Evolutionary conservation across 768 basidiomycete genomes (phyloP).

Genomic region (Mycena vitilis): DNA sequence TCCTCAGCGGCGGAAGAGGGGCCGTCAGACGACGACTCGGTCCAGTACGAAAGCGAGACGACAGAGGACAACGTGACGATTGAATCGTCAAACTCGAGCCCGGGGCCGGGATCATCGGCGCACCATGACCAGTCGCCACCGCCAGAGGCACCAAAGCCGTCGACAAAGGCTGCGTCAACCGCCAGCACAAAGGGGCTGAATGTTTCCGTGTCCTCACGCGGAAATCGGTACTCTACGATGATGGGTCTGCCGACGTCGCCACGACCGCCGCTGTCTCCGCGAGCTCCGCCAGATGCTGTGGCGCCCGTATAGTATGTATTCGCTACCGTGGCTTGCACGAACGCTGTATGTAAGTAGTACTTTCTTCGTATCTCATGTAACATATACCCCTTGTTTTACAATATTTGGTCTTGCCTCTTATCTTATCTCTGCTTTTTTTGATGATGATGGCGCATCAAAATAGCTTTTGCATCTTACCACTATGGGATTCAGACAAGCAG

Average conservation of each 20-base stretch:
- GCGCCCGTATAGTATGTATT: slow-evolving; percentile 18
- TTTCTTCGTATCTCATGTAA: slow-evolving; percentile 10
- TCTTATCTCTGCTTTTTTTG: slow-evolving; percentile 11
- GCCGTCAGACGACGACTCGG: slow-evolving; percentile 78
- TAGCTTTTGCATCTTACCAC: slow-evolving; percentile 6
- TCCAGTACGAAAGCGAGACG: slow-evolving; percentile 81
- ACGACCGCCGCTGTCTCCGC: slow-evolving; percentile 58
- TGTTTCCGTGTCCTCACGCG: slow-evolving; percentile 66
- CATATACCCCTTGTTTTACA: slow-evolving; percentile 20
- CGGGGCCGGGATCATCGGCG: slow-evolving; percentile 42
- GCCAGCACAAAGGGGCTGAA: slow-evolving; percentile 82
- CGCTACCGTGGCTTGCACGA: background rate
- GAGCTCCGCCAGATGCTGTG: slow-evolving; percentile 19
- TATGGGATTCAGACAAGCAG: slow-evolving; percentile 93
- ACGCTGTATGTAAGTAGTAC: slow-evolving; percentile 20
- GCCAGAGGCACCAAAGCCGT: slow-evolving; percentile 56
- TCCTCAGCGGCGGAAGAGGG: slow-evolving; percentile 66
- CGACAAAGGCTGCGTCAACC: slow-evolving; percentile 60
- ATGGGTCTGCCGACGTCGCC: slow-evolving; percentile 65
- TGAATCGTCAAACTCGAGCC: slow-evolving; percentile 61
- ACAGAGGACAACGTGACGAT: slow-evolving; percentile 67
- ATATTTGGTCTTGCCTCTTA: slow-evolving; percentile 13
- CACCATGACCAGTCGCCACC: slow-evolving; percentile 40
- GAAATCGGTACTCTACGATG: slow-evolving; percentile 73
- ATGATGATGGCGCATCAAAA: slow-evolving; percentile 4